Base-by-base conservation (phyloP, 345 rosid species). In the Cardamine resedifolia region DNA sequence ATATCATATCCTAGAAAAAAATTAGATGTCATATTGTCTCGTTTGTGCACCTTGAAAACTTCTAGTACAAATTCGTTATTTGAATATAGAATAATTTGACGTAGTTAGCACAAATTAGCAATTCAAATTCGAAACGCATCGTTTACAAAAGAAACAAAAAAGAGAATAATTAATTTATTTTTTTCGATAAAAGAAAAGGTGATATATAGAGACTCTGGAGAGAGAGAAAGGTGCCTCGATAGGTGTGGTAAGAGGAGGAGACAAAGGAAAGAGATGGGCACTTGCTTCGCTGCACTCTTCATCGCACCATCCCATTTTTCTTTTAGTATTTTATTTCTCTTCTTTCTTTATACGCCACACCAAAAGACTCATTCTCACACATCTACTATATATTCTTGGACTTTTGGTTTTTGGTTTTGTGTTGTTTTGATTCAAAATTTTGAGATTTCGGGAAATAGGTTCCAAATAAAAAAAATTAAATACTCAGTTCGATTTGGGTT, bases 251-350 rank as follows among this genome's bases (percentile, higher is more conserved):
- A 66, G 78, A 65, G 49, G 77, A 64, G 71, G 77, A 74, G 78
- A 74, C 72, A 74, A 74, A 34, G 67, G 72, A 74, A 66, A 74
- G 78, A 74, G 78, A 58, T 74, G 58, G 77, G 77, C 72, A 74
- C 66, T 65, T 58, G 36, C 52, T 74, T 57, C 77, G 58, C 72
- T 73, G 77, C 71, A 50, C 66, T 24, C 33, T 55, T 41, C 77
- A 15, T 49, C 57, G 21, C 49, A 34, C 56, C 63, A 30, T 34
- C 34, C 52, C 18, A 19, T 63, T 63, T 16, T 4, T 27, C 21
- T 55, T 1, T 38, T n/a, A n/a, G n/a, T 23, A 7, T 47, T 47
- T 47, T 45, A 2, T 16, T 7, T 45, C 11, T 55, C 14, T 55
- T 51, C 56, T 51, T 56, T 30, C 58, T 14, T 9, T 55, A 30